Evolutionary conservation across 345 rosid species (phyloP).

Genomic region (Hibiscus mutabilis): DNA sequence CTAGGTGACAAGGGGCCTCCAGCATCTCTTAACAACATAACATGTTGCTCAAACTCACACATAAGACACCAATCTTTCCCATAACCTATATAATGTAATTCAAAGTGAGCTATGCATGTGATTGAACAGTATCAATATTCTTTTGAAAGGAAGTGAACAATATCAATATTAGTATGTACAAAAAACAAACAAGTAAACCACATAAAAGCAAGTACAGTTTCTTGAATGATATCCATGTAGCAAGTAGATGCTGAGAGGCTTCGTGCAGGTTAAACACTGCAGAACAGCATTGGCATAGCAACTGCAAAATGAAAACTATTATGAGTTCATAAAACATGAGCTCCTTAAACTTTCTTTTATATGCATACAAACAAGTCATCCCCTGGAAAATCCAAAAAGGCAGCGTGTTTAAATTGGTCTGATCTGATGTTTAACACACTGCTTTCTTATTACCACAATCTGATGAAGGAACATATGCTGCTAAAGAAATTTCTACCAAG

Average conservation of each 20-base stretch:
- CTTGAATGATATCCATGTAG: constrained; percentile 71
- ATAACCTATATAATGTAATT: constrained; percentile 37
- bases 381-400: background rate
- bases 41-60: constrained; percentile 87
- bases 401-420: too few species aligned
- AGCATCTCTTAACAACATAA: constrained; percentile 56
- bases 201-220: constrained; percentile 41
- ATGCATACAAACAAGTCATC: background rate
- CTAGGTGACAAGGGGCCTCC: constrained; percentile 69
- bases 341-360: background rate
- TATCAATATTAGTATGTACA: background rate
- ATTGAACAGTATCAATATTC: background rate
- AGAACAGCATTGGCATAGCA: constrained; percentile 88
- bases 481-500: background rate
- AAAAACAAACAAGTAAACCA: constrained; percentile 9
- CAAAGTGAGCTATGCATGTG: constrained; percentile 1
- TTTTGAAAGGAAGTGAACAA: too few species aligned
- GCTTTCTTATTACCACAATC: background rate
- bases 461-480: background rate
- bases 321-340: constrained; percentile 4
- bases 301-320: constrained; percentile 32
- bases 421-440: background rate
- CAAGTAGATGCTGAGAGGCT: constrained; percentile 65
- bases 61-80: constrained; percentile 73
- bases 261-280: constrained; percentile 77